phyloP scores from a whole-genome alignment of 805 yeast species.

The Candida vartiovaarae region DNA sequence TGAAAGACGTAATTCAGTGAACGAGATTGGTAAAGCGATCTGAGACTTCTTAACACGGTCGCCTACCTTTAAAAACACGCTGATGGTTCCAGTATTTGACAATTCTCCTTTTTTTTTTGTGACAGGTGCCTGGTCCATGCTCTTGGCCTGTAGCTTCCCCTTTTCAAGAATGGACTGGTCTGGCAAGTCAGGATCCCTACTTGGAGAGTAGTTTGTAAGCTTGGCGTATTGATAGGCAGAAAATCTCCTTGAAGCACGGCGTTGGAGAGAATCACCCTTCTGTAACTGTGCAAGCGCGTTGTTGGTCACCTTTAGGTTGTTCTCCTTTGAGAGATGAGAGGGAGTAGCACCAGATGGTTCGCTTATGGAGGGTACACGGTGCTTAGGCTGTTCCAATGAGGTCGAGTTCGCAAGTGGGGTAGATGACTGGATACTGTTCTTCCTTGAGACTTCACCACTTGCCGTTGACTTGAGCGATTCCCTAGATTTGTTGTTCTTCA shows the following conservation, averaged over 20 bases:
- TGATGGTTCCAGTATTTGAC: neutral
- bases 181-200: slow-evolving; percentile 23
- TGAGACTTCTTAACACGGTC: slow-evolving; percentile 48
- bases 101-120: neutral
- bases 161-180: slow-evolving; percentile 16
- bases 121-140: neutral
- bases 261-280: slow-evolving; percentile 72
- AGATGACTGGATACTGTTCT: slow-evolving; percentile 2
- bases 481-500: slow-evolving; percentile 24
- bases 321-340: neutral
- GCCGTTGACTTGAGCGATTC: slow-evolving; percentile 12
- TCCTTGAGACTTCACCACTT: slow-evolving; percentile 9
- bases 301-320: neutral
- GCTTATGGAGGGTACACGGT: neutral
- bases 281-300: slow-evolving; percentile 77
- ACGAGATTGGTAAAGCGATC: slow-evolving; percentile 25
- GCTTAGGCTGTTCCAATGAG: neutral
- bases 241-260: slow-evolving; percentile 90
- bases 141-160: slow-evolving; percentile 10
- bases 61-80: slow-evolving; percentile 43
- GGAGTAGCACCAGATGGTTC: neutral
- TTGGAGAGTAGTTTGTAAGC: slow-evolving; percentile 41
- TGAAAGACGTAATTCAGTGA: slow-evolving; percentile 49
- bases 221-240: slow-evolving; percentile 91
- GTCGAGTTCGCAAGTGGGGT: slow-evolving; percentile 1